Evolutionary conservation across 2,329 filamentous ascomycete genomes (phyloP).

Genomic region (Hymenoscyphus infarciens): DNA sequence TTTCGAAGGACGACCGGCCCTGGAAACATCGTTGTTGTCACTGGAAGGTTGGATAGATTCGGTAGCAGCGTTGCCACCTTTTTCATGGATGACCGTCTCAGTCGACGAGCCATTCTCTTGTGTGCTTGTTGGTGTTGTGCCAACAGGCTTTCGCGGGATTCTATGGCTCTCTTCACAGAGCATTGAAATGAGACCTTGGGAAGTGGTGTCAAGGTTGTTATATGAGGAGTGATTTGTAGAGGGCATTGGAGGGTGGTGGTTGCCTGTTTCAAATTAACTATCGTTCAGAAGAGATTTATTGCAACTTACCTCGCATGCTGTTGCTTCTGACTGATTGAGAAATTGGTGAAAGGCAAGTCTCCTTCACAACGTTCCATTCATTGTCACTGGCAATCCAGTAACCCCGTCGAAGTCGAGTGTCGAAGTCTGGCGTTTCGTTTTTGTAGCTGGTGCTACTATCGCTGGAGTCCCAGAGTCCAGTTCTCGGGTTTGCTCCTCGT

Average conservation of each 20-base stretch:
- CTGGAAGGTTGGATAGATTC: neutral
- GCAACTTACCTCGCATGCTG: constrained; percentile 29
- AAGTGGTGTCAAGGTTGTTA: constrained; percentile 8
- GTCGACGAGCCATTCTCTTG: constrained; percentile 33
- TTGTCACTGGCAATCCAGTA: constrained; percentile 37
- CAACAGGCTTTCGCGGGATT: constrained; percentile 18
- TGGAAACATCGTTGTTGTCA: neutral
- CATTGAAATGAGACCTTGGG: constrained; percentile 14
- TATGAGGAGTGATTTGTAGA: constrained; percentile 16
- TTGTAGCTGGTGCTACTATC: constrained; percentile 40
- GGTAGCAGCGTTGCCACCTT: neutral
- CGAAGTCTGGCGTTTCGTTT: constrained; percentile 46
- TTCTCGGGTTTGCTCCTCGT: constrained; percentile 55
- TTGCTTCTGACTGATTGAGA: constrained; percentile 19
- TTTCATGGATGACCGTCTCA: constrained; percentile 38
- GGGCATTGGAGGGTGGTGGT: constrained; percentile 25
- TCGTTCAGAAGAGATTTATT: constrained; percentile 33
- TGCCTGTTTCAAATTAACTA: constrained; percentile 2
- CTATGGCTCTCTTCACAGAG: constrained; percentile 8
- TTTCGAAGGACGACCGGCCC: neutral
- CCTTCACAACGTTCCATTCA: constrained; percentile 36
- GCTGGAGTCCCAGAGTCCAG: constrained; percentile 50
- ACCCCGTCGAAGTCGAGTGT: constrained; percentile 38
- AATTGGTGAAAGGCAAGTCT: constrained; percentile 41
- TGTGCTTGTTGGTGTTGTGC: constrained; percentile 15